These are phyloP conservation scores for Ganoderma multipileum DNA, from an alignment of 1,284 basidiomycete genomes.

Conservation along the genomic window DNA sequence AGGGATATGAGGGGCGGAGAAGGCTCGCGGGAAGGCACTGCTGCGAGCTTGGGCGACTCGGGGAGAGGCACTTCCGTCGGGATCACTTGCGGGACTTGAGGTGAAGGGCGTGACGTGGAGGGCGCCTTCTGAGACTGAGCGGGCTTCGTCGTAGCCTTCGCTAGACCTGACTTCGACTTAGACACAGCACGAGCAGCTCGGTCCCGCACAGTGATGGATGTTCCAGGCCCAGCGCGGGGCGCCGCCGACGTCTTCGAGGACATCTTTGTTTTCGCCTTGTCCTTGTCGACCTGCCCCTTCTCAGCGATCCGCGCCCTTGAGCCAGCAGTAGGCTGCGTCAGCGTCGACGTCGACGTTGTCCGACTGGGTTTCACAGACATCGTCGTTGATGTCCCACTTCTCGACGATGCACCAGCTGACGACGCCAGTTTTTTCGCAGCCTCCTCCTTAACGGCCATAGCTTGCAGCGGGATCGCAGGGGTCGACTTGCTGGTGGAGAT, in stretches of 20 bases:
- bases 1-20: constrained; percentile 8
- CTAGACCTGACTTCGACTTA: neutral
- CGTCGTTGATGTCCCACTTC: neutral
- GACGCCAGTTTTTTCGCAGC: constrained; percentile 28
- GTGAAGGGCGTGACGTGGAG: constrained; percentile 17
- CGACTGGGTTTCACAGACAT: constrained; percentile 3
- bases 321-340: constrained; percentile 18
- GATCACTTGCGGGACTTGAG: constrained; percentile 20
- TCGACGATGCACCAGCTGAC: constrained; percentile 20
- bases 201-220: constrained; percentile 27
- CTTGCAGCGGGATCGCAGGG: constrained; percentile 24
- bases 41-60: constrained; percentile 19
- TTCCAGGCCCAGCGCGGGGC: neutral
- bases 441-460: constrained; percentile 16
- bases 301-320: constrained; percentile 22
- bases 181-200: constrained; percentile 10
- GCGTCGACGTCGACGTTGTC: constrained; percentile 12
- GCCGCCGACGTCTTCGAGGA: constrained; percentile 12
- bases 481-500: constrained; percentile 31
- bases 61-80: constrained; percentile 28
- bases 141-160: neutral
- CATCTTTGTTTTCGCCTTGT: constrained; percentile 8
- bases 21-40: constrained; percentile 1
- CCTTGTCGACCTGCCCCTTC: constrained; percentile 14
- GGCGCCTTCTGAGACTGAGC: constrained; percentile 8